Evolutionary conservation across 495 filamentous ascomycete species (phyloP).

Genomic region (Clavariopsis aquatica): DNA sequence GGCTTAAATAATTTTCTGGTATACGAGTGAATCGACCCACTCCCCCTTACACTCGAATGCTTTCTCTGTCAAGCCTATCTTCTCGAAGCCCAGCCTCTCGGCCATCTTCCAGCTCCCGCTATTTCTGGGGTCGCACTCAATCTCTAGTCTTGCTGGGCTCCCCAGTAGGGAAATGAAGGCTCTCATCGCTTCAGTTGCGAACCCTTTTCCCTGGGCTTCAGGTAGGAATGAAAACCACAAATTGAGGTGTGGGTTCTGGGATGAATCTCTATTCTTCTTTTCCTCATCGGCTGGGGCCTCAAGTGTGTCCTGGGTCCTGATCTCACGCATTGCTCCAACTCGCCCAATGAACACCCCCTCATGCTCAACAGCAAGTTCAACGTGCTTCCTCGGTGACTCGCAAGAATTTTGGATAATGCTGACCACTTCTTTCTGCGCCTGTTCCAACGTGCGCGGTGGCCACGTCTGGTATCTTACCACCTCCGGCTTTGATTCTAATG

Average conservation of each 20-base stretch:
- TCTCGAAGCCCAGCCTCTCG: constrained; percentile 29
- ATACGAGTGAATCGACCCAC: constrained; percentile 33
- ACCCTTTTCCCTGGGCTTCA: constrained; percentile 26
- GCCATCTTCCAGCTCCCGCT: constrained; percentile 31
- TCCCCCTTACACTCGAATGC: constrained; percentile 29
- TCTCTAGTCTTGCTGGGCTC: constrained; percentile 17
- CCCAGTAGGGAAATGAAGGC: constrained; percentile 24
- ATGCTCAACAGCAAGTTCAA: constrained; percentile 29
- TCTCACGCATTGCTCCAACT: constrained; percentile 17
- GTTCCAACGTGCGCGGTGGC: constrained; percentile 15
- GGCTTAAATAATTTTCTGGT: constrained; percentile 10
- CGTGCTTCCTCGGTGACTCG: constrained; percentile 16
- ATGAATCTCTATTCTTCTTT: background rate
- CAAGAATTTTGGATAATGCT: constrained; percentile 6
- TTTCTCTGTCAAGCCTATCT: constrained; percentile 26
- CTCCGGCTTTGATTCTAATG: constrained; percentile 17
- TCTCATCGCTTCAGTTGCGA: constrained; percentile 34
- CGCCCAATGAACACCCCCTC: constrained; percentile 29
- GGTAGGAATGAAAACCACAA: constrained; percentile 36
- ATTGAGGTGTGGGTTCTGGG: constrained; percentile 8
- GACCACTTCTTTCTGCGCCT: constrained; percentile 21
- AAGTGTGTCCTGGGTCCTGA: too few relatives aligned
- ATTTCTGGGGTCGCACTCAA: constrained; percentile 38
- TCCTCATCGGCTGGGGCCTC: too few relatives aligned
- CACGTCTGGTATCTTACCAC: constrained; percentile 29